Percentiles rank a stretch among this genome's conserved stretches.
These are phyloP conservation scores for Miscanthus lutarioriparius DNA, from an alignment of 176 grass and related monocot species.

Conservation along the genomic window DNA sequence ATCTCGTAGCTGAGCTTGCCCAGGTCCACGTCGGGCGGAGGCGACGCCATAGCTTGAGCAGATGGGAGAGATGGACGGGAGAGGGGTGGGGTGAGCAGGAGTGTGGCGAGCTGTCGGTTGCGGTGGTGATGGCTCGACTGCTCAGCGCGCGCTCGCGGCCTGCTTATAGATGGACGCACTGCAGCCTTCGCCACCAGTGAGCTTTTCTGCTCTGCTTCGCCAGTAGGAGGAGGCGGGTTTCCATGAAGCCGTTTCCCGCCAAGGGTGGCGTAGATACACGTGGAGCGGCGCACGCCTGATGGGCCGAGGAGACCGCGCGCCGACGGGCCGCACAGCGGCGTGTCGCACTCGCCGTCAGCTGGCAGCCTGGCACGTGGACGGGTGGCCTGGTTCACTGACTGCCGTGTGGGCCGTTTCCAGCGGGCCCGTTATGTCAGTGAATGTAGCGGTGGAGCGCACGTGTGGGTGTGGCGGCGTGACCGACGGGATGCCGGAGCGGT, in stretches of 20 bases:
- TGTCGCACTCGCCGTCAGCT: conserved; percentile 5
- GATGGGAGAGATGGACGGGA: neutral
- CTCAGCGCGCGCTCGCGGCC: conserved; percentile 17
- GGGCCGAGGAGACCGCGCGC: neutral
- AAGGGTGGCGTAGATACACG: neutral
- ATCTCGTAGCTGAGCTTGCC: conserved; percentile 96
- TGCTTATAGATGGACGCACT: conserved; percentile 32
- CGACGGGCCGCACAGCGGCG: conserved; percentile 8
- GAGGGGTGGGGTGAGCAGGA: neutral
- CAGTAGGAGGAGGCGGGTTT: conserved; percentile 18
- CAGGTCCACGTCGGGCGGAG: conserved; percentile 48
- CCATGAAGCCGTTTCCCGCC: rapidly evolving
- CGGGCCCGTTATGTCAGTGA: neutral
- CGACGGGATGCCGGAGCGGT: neutral
- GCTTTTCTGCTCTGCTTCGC: neutral
- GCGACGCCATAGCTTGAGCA: conserved; percentile 28
- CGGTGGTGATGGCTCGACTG: conserved; percentile 21
- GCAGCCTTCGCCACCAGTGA: neutral
- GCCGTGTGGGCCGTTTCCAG: rapidly evolving
- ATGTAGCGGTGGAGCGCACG: neutral
- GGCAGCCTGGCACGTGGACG: neutral
- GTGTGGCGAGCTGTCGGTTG: conserved; percentile 40
- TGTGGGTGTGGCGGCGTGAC: conserved; percentile 13
- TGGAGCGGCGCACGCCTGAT: neutral
- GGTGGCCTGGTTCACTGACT: neutral